phyloP scores from a whole-genome alignment of 345 rosid genomes.

The Limnanthes douglasii region DNA sequence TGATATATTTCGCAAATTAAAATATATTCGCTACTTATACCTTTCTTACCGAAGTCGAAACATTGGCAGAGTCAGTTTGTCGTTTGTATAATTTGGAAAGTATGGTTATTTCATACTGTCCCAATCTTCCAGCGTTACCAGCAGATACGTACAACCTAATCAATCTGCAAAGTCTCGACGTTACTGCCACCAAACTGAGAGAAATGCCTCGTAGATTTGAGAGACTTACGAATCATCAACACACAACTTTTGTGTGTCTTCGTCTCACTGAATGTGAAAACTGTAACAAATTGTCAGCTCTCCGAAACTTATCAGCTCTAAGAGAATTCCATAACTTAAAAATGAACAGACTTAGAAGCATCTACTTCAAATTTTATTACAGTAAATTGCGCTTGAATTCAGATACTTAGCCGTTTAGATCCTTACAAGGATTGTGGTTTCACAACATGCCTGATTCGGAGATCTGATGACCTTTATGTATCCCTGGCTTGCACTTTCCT shows the following conservation, averaged over 20 bases:
- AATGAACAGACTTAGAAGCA: conserved; percentile 12
- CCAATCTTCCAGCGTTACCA: conserved; percentile 18
- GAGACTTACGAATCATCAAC: conserved; percentile 18
- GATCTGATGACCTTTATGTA: conserved; percentile 14
- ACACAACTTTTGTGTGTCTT: conserved; percentile 10
- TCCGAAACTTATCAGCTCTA: conserved; percentile 24
- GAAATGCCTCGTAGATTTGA: conserved; percentile 20
- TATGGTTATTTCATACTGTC: conserved; percentile 15
- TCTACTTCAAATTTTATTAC: conserved; percentile 15
- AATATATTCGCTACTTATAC: conserved; percentile 18
- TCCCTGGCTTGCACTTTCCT: conserved; percentile 15
- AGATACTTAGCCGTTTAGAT: conserved; percentile 15
- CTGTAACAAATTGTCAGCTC: conserved; percentile 20
- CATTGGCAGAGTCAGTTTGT: conserved; percentile 16
- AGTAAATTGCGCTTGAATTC: not conserved
- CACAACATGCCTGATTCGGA: conserved; percentile 12
- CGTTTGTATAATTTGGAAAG: conserved; percentile 19
- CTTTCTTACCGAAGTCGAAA: conserved; percentile 13
- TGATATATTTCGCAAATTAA: conserved; percentile 18
- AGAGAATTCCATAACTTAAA: conserved; percentile 16
- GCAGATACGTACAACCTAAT: conserved; percentile 13
- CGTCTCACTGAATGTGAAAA: conserved; percentile 15
- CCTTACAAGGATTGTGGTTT: conserved; percentile 14
- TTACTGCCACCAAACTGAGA: conserved; percentile 17
- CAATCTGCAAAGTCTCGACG: conserved; percentile 21